A percentile compares a stretch with the other conserved stretches of the same genome.
These are phyloP conservation scores for Yamadazyma triangularis DNA, from an alignment of 1,139 yeast genomes.

Conservation along the genomic window DNA sequence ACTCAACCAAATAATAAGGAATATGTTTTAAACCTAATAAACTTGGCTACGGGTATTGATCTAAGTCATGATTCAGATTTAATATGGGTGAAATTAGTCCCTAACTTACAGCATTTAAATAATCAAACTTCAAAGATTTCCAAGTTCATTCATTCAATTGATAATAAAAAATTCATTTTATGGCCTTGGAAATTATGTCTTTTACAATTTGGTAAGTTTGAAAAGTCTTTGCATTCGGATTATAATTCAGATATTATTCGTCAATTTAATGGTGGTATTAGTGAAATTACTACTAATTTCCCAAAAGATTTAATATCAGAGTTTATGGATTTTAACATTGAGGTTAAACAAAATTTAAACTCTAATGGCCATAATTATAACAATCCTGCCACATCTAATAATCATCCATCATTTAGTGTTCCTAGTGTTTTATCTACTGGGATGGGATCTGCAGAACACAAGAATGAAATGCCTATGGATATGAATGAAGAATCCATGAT, in stretches of 20 bases:
- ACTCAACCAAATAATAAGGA: constrained; percentile 51
- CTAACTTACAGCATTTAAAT: constrained; percentile 63
- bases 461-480: constrained; percentile 15
- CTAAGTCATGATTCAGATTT: constrained; percentile 9
- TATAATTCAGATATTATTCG: background rate
- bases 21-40: constrained; percentile 43
- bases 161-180: constrained; percentile 52
- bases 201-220: constrained; percentile 43
- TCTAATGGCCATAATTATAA: background rate
- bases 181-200: constrained; percentile 73
- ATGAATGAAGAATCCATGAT: constrained; percentile 15
- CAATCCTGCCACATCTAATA: constrained; percentile 4
- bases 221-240: constrained; percentile 8
- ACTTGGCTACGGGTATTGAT: constrained; percentile 52
- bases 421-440: constrained; percentile 27
- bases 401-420: constrained; percentile 17
- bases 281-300: constrained; percentile 13
- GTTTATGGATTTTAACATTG: constrained; percentile 32
- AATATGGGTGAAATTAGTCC: constrained; percentile 63
- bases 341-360: constrained; percentile 15
- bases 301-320: constrained; percentile 34
- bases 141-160: constrained; percentile 46
- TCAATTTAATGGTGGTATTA: background rate
- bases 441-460: constrained; percentile 19
- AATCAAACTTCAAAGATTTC: constrained; percentile 65